A percentile compares a stretch with the other conserved stretches of the same genome.
These are phyloP conservation scores for Cladophialophora yegresii DNA, from an alignment of 2,329 filamentous ascomycete genomes.

Conservation along the genomic window DNA sequence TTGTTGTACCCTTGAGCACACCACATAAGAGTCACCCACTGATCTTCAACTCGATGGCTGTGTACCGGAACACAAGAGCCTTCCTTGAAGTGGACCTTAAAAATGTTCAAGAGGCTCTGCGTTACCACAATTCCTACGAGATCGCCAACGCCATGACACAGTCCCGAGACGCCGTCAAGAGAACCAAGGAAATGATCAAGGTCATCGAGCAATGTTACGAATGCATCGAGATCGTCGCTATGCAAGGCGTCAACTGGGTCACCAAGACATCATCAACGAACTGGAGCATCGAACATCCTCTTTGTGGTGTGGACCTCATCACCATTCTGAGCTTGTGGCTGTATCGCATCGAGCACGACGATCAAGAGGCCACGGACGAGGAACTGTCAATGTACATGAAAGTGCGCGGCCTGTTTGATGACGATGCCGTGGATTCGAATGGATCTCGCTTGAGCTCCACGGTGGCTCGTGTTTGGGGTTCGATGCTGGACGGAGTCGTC, in stretches of 20 bases:
- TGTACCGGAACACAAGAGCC: slow-evolving; percentile 90
- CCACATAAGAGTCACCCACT: slow-evolving; percentile 95
- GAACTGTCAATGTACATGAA: slow-evolving; percentile 81
- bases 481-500: slow-evolving; percentile 97
- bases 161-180: slow-evolving; percentile 89
- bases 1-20: slow-evolving; percentile 84
- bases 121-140: slow-evolving; percentile 96
- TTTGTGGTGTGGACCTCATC: slow-evolving; percentile 95
- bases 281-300: slow-evolving; percentile 97
- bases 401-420: slow-evolving; percentile 64
- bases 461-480: slow-evolving; percentile 92
- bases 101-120: slow-evolving; percentile 89
- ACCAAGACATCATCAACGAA: slow-evolving; percentile 97
- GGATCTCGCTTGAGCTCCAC: slow-evolving; percentile 88
- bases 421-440: slow-evolving; percentile 81
- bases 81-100: slow-evolving; percentile 94
- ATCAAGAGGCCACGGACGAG: slow-evolving; percentile 82
- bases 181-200: slow-evolving; percentile 96
- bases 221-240: slow-evolving; percentile 92
- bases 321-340: slow-evolving; percentile 97
- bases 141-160: slow-evolving; percentile 96
- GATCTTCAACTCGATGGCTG: slow-evolving; percentile 96
- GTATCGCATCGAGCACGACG: slow-evolving; percentile 98
- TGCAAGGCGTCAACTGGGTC: slow-evolving; percentile 95
- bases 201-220: slow-evolving; percentile 97